These are phyloP conservation scores for Porphyra umbilicalis DNA, from an alignment of 31 red algal species.

Conservation along the genomic window DNA sequence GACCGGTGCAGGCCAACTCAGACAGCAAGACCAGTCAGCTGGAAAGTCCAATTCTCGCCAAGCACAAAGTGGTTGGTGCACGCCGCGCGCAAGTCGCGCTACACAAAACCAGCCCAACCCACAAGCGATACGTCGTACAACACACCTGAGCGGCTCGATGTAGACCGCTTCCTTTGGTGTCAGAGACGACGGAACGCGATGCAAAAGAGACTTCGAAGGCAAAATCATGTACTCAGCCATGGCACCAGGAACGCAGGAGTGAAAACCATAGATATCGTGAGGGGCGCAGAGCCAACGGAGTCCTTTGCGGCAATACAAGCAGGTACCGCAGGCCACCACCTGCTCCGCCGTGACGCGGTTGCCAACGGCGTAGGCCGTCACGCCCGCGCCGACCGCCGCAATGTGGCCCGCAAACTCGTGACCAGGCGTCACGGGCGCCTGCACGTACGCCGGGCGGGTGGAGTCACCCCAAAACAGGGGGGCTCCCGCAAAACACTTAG, in stretches of 20 bases:
- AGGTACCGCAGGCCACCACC: conserved; percentile 51
- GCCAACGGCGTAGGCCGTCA: conserved; percentile 14
- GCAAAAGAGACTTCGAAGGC: background rate
- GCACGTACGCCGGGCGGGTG: conserved; percentile 31
- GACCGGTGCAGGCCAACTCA: too few species aligned
- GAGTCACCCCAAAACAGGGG: conserved; percentile 65
- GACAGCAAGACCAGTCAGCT: too few species aligned
- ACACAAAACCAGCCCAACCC: too few species aligned
- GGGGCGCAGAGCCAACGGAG: conserved; percentile 49
- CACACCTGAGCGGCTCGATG: conserved; percentile 13
- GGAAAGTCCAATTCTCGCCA: too few species aligned
- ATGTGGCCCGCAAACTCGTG: conserved; percentile 76
- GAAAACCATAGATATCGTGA: conserved; percentile 74
- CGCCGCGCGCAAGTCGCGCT: too few species aligned
- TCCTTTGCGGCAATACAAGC: conserved; percentile 56
- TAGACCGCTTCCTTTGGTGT: conserved; percentile 7
- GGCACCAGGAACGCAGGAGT: conserved; percentile 45
- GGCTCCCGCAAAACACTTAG: conserved; percentile 54
- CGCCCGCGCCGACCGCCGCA: conserved; percentile 5
- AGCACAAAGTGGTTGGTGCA: too few species aligned
- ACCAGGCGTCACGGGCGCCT: conserved; percentile 60
- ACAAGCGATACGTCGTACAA: too few species aligned
- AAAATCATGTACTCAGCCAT: conserved; percentile 35
- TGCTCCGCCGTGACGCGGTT: conserved; percentile 62
- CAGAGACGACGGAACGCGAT: background rate